Conservation (phyloP, 2,329 filamentous ascomycete genomes). For the Metarhizium robertsii region DNA sequence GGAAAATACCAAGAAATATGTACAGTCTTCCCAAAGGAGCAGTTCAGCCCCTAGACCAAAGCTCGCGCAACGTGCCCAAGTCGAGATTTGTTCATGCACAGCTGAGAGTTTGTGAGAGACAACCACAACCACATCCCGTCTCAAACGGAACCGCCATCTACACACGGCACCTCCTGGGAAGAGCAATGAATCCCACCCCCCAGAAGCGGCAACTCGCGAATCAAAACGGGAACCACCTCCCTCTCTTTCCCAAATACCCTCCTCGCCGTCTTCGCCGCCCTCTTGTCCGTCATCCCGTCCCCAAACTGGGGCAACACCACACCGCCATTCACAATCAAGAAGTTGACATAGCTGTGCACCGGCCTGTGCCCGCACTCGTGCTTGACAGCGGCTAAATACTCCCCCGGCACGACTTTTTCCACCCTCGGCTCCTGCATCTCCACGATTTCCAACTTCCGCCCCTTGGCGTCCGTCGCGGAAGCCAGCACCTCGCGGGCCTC, state of each 20-base stretch:
- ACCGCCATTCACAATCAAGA: conserved; percentile 18
- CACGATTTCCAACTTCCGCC: conserved; percentile 12
- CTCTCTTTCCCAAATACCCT: conserved; percentile 1
- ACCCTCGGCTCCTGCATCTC: conserved; percentile 13
- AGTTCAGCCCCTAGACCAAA: no score
- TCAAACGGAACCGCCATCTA: not conserved
- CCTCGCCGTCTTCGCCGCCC: conserved; percentile 10
- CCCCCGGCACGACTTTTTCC: not conserved
- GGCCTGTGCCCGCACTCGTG: conserved; percentile 2
- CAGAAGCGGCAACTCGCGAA: conserved; percentile 10
- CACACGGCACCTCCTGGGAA: conserved; percentile 16
- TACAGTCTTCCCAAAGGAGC: no score
- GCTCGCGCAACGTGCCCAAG: no score
- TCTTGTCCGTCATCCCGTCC: conserved; percentile 10
- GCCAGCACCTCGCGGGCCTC: no score
- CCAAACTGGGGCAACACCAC: conserved; percentile 20
- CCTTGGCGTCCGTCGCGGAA: conserved; percentile 8
- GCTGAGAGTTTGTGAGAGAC: no score
- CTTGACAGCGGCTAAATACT: conserved; percentile 2
- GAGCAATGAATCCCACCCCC: conserved; percentile 19
- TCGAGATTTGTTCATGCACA: no score
- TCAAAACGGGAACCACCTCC: conserved; percentile 10
- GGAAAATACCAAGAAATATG: no score
- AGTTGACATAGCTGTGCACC: conserved; percentile 16
- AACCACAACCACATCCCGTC: not conserved